Evolutionary conservation across 2,329 filamentous ascomycete genomes (phyloP), one percentile per base, ranked within the genome.

Genomic region (Coniochaeta hoffmannii): DNA sequence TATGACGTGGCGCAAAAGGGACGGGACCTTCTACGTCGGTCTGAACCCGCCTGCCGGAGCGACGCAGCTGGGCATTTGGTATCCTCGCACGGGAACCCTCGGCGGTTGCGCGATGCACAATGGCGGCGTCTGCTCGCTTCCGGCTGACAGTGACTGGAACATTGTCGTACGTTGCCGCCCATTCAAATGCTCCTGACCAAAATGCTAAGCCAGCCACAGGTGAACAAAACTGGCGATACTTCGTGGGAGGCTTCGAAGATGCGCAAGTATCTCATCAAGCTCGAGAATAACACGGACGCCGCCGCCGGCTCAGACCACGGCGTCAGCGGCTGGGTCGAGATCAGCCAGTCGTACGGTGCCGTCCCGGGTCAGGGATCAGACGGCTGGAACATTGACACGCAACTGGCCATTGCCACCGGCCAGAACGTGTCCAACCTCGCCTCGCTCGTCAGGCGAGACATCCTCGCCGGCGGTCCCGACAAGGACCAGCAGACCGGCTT

Each of bases 221-320:
- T 62, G 3, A 66, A 68, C 12, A 62, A 86, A 28, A 87, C 84
- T 2, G 82, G 83, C 4, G 84, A 88, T 61, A 61, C 67, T 1
- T 80, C 79, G 0, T 87, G 84, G 83, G 68, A 71, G 0, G 71
- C 82, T 0, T 68, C 71, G 5, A 82, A 82, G 58, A 86, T 87
- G 82, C 74, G 82, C 57, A 71, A 76, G 58, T 84, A 85, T 67
- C 81, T 80, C 56, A 66, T 73, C 62, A 77, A 74, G 62, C 65
- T 86, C 11, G 83, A 87, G 69, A 73, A 75, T 49, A 79, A 78
- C 69, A 63, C 72, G 28, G 82, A 86, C 64, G 67, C 81, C 3
- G 68, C 73, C 4, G 69, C 67, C 50, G 71, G 69, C 19, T 58
- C 73, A 9, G 36, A 67, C 22, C 78, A 77, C 60, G 82, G 81